Evolutionary conservation across 495 filamentous ascomycete genomes (phyloP), one percentile per base, ranked within the genome.

Genomic region (Tuber microsphaerosporum): DNA sequence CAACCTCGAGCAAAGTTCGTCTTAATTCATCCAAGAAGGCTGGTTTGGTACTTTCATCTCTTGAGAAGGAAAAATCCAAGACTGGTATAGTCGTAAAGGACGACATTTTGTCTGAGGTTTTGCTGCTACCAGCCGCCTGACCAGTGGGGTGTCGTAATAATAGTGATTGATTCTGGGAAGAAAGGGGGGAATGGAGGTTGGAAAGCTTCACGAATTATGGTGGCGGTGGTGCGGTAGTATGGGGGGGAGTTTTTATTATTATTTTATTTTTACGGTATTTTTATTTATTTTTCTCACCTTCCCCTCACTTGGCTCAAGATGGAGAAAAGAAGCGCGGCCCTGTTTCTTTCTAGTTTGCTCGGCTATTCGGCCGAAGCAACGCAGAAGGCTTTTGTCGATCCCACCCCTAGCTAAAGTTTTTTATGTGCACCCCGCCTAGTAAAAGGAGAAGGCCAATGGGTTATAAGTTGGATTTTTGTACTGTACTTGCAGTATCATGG

Each of bases 1-100:
- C 95, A 45, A 97, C 93, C 84, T 94, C 92, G 81, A 98, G 88
- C 43, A 98, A 86, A 0, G 94, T 93, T 80, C 92, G 86, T 31
- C 91, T 91, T 20, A 98, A 87, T 17, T 90, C 84, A 0, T 87
- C 84, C 0, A 98, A 86, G 83, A 97, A 97, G 12, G 77, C 81
- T 1, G 90, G 86, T 84, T 97, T 97, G 0, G 92, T 94, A 14
- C 85, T 82, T n/a, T 90, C 84, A 69, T 89, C 85, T 72, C 85
- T 70, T 14, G 91, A 87, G 37, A 89, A 85, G 2, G 92, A 88
- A 74, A 94, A 89, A 83, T 97, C 92, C 22, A 98, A 88, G 73
- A 97, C 87, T 0, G 94, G 94, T 73, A 98, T 89, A 3, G 87
- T 86, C 1, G 87, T 90, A 85, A 98, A 98, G 43, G 88, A 89